A percentile compares a stretch with the other conserved stretches of the same genome.
phyloP scores from a whole-genome alignment of 2,329 filamentous ascomycete genomes.

The Trichoderma sp. region DNA sequence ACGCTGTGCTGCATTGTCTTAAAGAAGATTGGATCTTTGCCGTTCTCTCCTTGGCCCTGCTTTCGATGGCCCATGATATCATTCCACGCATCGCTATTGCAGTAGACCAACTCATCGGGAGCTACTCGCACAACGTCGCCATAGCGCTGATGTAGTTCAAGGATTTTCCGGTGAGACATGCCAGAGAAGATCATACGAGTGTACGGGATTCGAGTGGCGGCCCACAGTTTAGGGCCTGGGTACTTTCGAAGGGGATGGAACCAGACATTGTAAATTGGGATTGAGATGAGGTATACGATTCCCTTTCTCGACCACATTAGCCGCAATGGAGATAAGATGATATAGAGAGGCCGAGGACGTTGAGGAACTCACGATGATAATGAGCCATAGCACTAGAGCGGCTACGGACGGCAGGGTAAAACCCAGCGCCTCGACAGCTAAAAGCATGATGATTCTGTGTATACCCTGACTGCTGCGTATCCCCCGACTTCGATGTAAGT shows the following conservation, averaged over 20 bases:
- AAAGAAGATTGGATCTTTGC: constrained; percentile 25
- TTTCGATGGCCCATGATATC: constrained; percentile 33
- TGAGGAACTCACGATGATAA: not conserved
- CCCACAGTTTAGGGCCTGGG: constrained; percentile 20
- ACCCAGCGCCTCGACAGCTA: not conserved
- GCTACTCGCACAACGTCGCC: constrained; percentile 24
- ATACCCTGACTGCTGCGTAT: not conserved
- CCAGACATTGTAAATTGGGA: constrained; percentile 23
- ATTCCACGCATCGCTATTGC: constrained; percentile 25
- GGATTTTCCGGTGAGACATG: not conserved
- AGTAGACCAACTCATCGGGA: constrained; percentile 19
- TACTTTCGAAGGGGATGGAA: constrained; percentile 27
- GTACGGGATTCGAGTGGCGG: constrained; percentile 8
- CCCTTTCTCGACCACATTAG: not conserved
- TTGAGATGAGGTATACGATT: not conserved
- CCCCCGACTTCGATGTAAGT: not conserved
- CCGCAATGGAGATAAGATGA: too few relatives aligned
- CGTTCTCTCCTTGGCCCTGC: constrained; percentile 26
- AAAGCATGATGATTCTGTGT: not conserved
- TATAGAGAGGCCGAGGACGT: not conserved
- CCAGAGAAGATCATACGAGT: constrained; percentile 10
- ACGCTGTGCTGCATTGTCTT: constrained; percentile 26
- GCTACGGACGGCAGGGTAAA: not conserved
- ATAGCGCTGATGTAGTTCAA: constrained; percentile 11
- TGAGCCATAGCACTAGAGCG: not conserved